phyloP scores from a whole-genome alignment of 768 basidiomycete genomes.

The Termitomyces sp. region DNA sequence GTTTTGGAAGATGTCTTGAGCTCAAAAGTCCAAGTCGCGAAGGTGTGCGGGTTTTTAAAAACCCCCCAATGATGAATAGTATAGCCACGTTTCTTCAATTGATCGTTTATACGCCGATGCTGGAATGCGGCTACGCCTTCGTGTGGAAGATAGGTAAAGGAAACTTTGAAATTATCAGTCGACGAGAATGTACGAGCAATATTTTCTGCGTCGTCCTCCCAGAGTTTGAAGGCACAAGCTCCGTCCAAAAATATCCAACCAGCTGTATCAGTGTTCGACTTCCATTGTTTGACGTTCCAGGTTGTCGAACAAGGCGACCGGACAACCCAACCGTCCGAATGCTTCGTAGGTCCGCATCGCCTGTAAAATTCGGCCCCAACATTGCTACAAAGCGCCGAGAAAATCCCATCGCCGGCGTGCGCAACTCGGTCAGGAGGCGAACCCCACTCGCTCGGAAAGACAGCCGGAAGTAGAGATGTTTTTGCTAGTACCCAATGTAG shows the following conservation, averaged over 20 bases:
- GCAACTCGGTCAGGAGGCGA: slow-evolving; percentile 31
- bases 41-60: slow-evolving; percentile 17
- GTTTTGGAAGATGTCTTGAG: slow-evolving; percentile 23
- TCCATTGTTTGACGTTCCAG: slow-evolving; percentile 28
- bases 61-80: slow-evolving; percentile 27
- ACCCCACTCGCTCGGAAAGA: slow-evolving; percentile 37
- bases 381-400: slow-evolving; percentile 52
- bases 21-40: slow-evolving; percentile 43
- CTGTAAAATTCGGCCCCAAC: slow-evolving; percentile 43
- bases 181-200: slow-evolving; percentile 14
- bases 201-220: slow-evolving; percentile 34
- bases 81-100: slow-evolving; percentile 11
- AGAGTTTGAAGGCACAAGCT: slow-evolving; percentile 28
- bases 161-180: slow-evolving; percentile 6
- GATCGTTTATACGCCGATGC: slow-evolving; percentile 26
- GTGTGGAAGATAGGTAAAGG: slow-evolving; percentile 37
- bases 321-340: slow-evolving; percentile 39
- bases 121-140: slow-evolving; percentile 45
- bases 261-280: background rate
- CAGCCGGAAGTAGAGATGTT: slow-evolving; percentile 14
- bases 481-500: slow-evolving; percentile 52
- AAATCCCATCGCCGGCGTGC: slow-evolving; percentile 32
- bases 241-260: slow-evolving; percentile 32
- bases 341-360: slow-evolving; percentile 29
- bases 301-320: slow-evolving; percentile 30